Percentiles rank a stretch among this genome's conserved stretches.
Conservation (phyloP, 495 filamentous ascomycete species). For the Xylaria venustula region DNA sequence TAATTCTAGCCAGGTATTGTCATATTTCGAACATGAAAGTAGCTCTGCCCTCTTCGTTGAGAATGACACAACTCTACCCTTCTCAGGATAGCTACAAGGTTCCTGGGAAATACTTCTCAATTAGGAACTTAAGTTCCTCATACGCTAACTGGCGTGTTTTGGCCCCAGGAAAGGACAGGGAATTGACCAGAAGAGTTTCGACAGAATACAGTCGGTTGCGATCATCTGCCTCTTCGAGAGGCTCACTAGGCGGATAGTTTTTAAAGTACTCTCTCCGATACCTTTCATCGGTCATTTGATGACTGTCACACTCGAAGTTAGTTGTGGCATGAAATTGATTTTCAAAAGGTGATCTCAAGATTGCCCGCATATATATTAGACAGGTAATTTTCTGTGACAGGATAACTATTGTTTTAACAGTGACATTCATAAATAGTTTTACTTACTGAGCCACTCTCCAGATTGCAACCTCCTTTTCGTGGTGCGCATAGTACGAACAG, state of each 20-base stretch:
- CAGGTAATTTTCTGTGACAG: too few species aligned
- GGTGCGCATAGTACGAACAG: constrained; percentile 42
- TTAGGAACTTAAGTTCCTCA: constrained; percentile 2
- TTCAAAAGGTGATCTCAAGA: too few species aligned
- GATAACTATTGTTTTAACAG: too few species aligned
- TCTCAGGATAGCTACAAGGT: too few species aligned
- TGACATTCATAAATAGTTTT: neutral
- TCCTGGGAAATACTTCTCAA: constrained; percentile 3
- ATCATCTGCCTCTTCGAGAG: constrained; percentile 24
- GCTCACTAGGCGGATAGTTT: constrained; percentile 13
- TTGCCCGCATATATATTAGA: too few species aligned
- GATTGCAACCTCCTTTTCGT: constrained; percentile 40
- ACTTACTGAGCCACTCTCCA: constrained; percentile 14
- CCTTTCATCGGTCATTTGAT: too few species aligned
- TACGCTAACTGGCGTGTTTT: neutral
- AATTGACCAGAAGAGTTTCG: constrained; percentile 26
- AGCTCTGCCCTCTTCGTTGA: too few species aligned
- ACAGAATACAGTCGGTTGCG: constrained; percentile 20
- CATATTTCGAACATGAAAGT: too few species aligned
- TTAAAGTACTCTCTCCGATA: constrained; percentile 4
- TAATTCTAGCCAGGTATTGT: too few species aligned
- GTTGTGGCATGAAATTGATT: too few species aligned
- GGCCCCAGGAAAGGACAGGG: constrained; percentile 10
- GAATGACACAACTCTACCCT: too few species aligned
- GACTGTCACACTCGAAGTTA: too few species aligned